These are phyloP conservation scores for Fusarium nodosum DNA, from an alignment of 2,329 filamentous ascomycete species.

Conservation along the genomic window DNA sequence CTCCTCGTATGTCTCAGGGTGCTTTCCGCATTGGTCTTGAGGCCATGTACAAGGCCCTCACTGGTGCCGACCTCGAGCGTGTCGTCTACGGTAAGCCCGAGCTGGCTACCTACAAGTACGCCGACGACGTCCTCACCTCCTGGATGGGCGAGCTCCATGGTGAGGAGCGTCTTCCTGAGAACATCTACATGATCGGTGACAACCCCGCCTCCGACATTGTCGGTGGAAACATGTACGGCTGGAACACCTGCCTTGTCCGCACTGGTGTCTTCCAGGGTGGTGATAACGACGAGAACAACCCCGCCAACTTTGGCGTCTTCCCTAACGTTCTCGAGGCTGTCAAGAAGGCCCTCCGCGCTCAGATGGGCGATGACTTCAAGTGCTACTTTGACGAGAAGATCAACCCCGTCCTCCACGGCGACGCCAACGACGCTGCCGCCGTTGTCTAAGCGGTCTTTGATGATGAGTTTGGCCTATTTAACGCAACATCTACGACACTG, in stretches of 20 bases:
- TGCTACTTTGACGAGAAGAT: slow-evolving; percentile 79
- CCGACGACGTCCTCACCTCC: slow-evolving; percentile 68
- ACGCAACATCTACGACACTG: slow-evolving; percentile 23
- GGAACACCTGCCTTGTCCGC: slow-evolving; percentile 84
- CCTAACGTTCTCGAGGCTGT: slow-evolving; percentile 79
- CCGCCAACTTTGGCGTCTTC: slow-evolving; percentile 83
- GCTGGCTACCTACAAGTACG: slow-evolving; percentile 80
- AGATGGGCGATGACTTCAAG: slow-evolving; percentile 80
- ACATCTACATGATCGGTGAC: slow-evolving; percentile 91
- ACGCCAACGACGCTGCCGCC: slow-evolving; percentile 45
- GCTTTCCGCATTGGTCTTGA: slow-evolving; percentile 84
- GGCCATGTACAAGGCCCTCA: slow-evolving; percentile 81
- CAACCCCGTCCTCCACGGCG: slow-evolving; percentile 73
- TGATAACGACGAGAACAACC: slow-evolving; percentile 81
- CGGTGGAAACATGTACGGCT: slow-evolving; percentile 84
- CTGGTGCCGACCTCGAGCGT: slow-evolving; percentile 56
- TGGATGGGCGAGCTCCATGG: slow-evolving; percentile 85
- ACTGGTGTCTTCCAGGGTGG: slow-evolving; percentile 84
- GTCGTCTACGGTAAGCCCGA: slow-evolving; percentile 75
- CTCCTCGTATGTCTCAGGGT: slow-evolving; percentile 87
- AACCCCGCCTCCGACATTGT: slow-evolving; percentile 66
- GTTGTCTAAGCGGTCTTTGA: slow-evolving; percentile 33
- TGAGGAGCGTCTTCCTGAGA: slow-evolving; percentile 74
- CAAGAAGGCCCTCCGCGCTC: slow-evolving; percentile 71
- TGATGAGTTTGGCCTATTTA: background rate